Base-by-base conservation (phyloP, 1,139 yeast genomes). In the Keqinozyma sinolaborantium region DNA sequence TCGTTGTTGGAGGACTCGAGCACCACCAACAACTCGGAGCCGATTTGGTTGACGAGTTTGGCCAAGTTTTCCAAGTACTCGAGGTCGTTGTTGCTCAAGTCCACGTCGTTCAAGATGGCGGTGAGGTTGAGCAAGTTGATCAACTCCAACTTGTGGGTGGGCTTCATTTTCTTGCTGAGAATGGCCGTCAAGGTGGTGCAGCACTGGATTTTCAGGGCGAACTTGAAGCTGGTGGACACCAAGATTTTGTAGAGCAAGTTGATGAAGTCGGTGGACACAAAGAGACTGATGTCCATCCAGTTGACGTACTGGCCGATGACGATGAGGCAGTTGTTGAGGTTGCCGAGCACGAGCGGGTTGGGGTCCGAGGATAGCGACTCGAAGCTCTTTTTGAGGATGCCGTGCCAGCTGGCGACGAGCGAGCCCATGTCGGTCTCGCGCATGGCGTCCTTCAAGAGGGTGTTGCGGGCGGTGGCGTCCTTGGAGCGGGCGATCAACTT, bases 231-330 rank as follows among this genome's bases (percentile, higher is more conserved):
- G 14, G 35, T 35, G 25, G 33, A 35, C 23, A 35, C 30, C 5
- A 45, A 31, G 6, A 41, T 31, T 12, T 36, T 29, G 16, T 81
- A 79, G 27, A 94, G 72, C 30, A 77, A 56, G 30, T 70, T 66
- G 45, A 88, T 70, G 48, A 78, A 83, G 26, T 77, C 76, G 14
- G 80, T 74, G 31, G 79, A 78, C 23, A 90, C 76, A 38, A 94
- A 81, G 40, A 92, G 64, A 19, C 80, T 70, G 40, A 92, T 85
- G 50, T 94, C 98, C 58, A 92, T 87, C 99, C 99, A 94, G 19
- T 90, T 82, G 18, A 88, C 85, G 70, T 85, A 94, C 14, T 79
- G 79, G 5, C 97, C 97, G 34, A 92, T 75, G 35, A 80, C 79
- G 33, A 70, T 68, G 35, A 87, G 67, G n/a, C 80, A 64, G 36